Evolutionary conservation across 1,284 basidiomycete genomes (phyloP).

Genomic region (Butyriboletus appendiculatus): DNA sequence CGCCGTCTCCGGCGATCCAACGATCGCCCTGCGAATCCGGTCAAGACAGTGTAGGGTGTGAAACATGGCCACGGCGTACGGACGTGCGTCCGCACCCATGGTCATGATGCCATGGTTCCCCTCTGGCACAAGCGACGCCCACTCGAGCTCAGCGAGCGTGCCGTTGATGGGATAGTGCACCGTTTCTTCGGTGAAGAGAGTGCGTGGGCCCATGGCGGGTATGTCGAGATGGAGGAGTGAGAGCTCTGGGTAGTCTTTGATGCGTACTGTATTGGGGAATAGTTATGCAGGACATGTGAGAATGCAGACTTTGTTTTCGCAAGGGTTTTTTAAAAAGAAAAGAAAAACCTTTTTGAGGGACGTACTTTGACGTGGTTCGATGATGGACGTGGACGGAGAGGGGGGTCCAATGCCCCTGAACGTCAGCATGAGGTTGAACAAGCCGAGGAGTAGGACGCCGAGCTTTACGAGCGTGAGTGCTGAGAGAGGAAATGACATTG

Average conservation of each 20-base stretch:
- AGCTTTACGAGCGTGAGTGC: constrained; percentile 23
- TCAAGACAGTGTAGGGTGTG: constrained; percentile 28
- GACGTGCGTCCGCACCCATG: constrained; percentile 9
- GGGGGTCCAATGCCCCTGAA: constrained; percentile 2
- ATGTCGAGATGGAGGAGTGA: constrained; percentile 21
- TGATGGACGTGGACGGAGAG: not conserved
- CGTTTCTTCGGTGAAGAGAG: constrained; percentile 32
- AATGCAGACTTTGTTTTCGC: not conserved
- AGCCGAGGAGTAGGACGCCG: constrained; percentile 19
- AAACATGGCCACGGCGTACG: constrained; percentile 27
- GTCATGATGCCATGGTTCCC: constrained; percentile 31
- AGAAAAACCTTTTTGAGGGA: not conserved
- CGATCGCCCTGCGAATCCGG: constrained; percentile 23
- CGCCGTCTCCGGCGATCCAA: not conserved
- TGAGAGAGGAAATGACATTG: constrained; percentile 5
- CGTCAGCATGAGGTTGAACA: constrained; percentile 14
- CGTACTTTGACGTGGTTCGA: constrained; percentile 20
- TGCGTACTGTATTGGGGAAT: constrained; percentile 12
- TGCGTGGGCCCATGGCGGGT: not conserved
- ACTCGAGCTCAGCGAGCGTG: constrained; percentile 31
- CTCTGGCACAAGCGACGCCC: constrained; percentile 31
- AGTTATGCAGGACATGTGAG: not conserved
- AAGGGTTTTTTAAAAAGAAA: not conserved
- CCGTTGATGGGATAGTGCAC: constrained; percentile 29
- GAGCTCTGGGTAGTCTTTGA: constrained; percentile 10